A percentile compares a stretch with the other conserved stretches of the same genome.
Conservation (phyloP, 768 basidiomycete genomes). For the Xanthoconium purpureum region DNA sequence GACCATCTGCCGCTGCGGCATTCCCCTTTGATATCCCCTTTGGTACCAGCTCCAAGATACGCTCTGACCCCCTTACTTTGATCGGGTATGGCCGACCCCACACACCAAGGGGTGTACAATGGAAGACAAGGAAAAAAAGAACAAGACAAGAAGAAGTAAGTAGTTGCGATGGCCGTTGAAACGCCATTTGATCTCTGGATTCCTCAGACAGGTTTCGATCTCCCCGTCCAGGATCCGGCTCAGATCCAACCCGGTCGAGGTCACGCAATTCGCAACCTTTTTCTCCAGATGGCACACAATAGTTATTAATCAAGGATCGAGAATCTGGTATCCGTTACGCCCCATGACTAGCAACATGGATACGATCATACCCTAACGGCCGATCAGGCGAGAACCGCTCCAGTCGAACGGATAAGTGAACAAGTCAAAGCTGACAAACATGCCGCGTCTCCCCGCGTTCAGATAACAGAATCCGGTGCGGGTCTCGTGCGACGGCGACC, state of each 20-base stretch:
- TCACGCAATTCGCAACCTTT: not conserved
- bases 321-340: not conserved
- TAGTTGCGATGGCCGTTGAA: not conserved
- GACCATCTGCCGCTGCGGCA: not conserved
- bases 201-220: not conserved
- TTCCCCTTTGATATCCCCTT: not conserved
- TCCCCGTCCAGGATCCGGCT: not conserved
- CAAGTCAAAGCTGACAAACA: not conserved
- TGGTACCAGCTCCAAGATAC: not conserved
- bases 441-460: conserved; percentile 10
- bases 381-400: not conserved
- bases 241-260: not conserved
- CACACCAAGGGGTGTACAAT: not conserved
- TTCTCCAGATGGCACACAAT: too few relatives aligned
- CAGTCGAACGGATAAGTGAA: not conserved
- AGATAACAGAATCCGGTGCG: not conserved
- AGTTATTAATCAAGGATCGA: not conserved
- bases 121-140: not conserved
- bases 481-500: conserved; percentile 3
- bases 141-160: not conserved
- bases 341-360: not conserved
- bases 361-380: not conserved
- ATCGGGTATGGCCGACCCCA: conserved; percentile 4
- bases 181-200: not conserved
- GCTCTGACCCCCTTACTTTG: not conserved